These are phyloP conservation scores for Podila clonocystis DNA, from an alignment of 192 early-diverging fungal species.

Conservation along the genomic window DNA sequence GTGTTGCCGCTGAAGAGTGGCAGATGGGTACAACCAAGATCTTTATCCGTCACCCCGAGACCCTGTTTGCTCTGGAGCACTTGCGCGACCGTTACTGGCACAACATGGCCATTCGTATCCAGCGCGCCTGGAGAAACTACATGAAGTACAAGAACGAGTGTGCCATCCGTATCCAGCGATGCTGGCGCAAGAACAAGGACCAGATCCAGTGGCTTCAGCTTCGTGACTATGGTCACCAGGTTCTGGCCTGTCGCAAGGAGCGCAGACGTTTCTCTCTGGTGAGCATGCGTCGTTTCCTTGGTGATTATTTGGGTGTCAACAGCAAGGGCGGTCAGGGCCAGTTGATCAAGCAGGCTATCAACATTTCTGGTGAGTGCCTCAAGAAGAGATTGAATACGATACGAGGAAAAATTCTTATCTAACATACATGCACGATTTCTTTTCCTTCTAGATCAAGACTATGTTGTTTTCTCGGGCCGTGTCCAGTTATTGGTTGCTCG, in stretches of 20 bases:
- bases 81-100: constrained; percentile 97
- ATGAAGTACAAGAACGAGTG: constrained; percentile 70
- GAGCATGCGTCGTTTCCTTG: constrained; percentile 85
- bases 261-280: constrained; percentile 87
- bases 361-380: constrained; percentile 43
- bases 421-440: not conserved
- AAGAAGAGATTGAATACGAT: no score
- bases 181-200: constrained; percentile 82
- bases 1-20: constrained; percentile 89
- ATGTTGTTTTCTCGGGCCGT: constrained; percentile 67
- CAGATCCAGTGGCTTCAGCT: constrained; percentile 90
- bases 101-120: constrained; percentile 92
- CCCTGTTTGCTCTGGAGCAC: constrained; percentile 90
- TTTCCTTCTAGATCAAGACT: constrained; percentile 53
- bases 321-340: constrained; percentile 54
- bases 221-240: constrained; percentile 92
- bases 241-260: constrained; percentile 92
- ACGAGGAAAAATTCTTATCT: not conserved
- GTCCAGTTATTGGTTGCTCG: constrained; percentile 74
- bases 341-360: constrained; percentile 58
- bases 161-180: constrained; percentile 79
- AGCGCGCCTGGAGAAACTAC: constrained; percentile 88
- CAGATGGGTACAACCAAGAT: constrained; percentile 95
- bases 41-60: constrained; percentile 96
- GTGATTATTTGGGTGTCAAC: constrained; percentile 88